phyloP scores from a whole-genome alignment of 2,329 filamentous ascomycete genomes.

The Lomentospora prolificans region DNA sequence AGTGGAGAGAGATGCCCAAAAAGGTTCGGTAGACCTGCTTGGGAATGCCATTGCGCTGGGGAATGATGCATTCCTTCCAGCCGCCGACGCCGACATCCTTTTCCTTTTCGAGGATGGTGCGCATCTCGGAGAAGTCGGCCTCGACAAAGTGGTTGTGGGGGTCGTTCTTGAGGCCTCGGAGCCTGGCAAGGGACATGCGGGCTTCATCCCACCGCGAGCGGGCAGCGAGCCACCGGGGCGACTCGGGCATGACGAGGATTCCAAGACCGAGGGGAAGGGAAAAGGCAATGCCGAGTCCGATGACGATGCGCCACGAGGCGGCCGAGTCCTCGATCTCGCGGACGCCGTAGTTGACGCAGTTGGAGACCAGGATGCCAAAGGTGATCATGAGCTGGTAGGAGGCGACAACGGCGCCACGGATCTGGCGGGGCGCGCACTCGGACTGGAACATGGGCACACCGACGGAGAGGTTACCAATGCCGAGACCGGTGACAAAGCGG shows the following conservation, averaged over 20 bases:
- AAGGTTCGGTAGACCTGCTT: constrained; percentile 55
- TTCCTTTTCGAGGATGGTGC: constrained; percentile 34
- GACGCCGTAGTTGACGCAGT: constrained; percentile 44
- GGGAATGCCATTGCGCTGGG: constrained; percentile 34
- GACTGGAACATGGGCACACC: constrained; percentile 59
- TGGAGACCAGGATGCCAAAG: constrained; percentile 52
- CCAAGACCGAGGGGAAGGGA: constrained; percentile 42
- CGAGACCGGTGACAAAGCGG: constrained; percentile 59
- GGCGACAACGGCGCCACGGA: constrained; percentile 54
- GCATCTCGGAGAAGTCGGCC: constrained; percentile 43
- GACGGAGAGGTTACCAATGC: constrained; percentile 57
- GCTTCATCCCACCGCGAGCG: constrained; percentile 36
- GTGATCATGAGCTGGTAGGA: constrained; percentile 70
- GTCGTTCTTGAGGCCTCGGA: constrained; percentile 40
- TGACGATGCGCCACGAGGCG: constrained; percentile 53
- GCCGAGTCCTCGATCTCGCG: constrained; percentile 29
- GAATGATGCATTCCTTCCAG: constrained; percentile 53
- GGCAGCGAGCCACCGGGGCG: constrained; percentile 45
- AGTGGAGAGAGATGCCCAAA: constrained; percentile 39
- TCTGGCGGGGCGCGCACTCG: constrained; percentile 51
- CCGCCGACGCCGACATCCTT: constrained; percentile 32
- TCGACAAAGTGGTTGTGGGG: constrained; percentile 34
- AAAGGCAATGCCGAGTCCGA: constrained; percentile 44
- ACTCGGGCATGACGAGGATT: constrained; percentile 44
- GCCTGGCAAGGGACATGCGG: constrained; percentile 38